phyloP scores from a whole-genome alignment of 352 stramenopile genomes.

The Hyaloperonospora arabidopsidis region DNA sequence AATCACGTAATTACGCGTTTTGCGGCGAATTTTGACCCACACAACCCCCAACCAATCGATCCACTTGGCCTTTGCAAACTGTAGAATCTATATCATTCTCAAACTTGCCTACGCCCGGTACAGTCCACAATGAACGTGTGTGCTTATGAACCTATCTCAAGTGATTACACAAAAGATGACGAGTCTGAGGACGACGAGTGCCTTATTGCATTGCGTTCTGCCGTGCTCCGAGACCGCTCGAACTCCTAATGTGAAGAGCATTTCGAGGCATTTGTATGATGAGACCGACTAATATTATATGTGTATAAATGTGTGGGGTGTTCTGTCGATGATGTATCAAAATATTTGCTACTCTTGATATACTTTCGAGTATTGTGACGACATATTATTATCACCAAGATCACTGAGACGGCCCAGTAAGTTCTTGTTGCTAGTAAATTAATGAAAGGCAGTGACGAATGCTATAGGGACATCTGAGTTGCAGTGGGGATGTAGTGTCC shows the following conservation, averaged over 20 bases:
- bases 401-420: conserved; percentile 72
- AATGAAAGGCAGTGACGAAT: conserved; percentile 71
- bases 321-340: conserved; percentile 65
- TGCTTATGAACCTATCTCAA: conserved; percentile 35
- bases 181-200: conserved; percentile 78
- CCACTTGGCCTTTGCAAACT: conserved; percentile 3
- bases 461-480: conserved; percentile 86
- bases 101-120: conserved; percentile 10
- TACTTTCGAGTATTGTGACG: conserved; percentile 56
- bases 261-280: conserved; percentile 91
- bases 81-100: conserved; percentile 10
- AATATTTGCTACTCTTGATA: conserved; percentile 91
- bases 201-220: conserved; percentile 75
- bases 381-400: conserved; percentile 86
- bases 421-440: background rate
- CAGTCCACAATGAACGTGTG: conserved; percentile 1
- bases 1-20: background rate
- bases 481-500: conserved; percentile 31
- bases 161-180: conserved; percentile 89
- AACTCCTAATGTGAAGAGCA: conserved; percentile 75
- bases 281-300: conserved; percentile 43
- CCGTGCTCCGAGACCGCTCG: conserved; percentile 42
- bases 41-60: conserved; percentile 4
- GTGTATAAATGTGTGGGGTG: conserved; percentile 13
- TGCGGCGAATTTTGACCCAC: background rate